Evolutionary conservation across 2,329 filamentous ascomycete genomes (phyloP), one percentile per base, ranked within the genome.

Genomic region (Trichoderma aggressivum): DNA sequence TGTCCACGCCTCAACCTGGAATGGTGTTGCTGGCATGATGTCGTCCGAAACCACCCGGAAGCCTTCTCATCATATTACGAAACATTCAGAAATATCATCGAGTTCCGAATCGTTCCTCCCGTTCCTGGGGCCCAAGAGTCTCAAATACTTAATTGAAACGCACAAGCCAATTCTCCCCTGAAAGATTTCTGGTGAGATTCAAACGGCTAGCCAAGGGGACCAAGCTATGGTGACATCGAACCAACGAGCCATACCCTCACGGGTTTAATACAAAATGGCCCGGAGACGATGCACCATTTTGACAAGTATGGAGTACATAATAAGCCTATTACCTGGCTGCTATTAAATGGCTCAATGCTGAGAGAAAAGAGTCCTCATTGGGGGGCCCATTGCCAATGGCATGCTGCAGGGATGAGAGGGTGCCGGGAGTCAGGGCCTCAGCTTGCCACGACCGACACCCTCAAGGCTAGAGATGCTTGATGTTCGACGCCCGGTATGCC

Each of bases 1-100:
- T 18, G 77, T 76, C 83, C 83, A 85, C 10, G 81, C 81, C 73
- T 84, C 83, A 3, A 75, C 78, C 71, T 82, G 80, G 70, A 84
- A 84, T 3, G 82, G 82, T 5, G 81, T 82, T n/a, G 78, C 77
- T 12, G 73, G 53, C 75, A 77, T 78, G 53, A 32, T 63, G 36
- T 39, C 30, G 58, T 61, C 32, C 32, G 10, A 39, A 32, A 6
- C 21, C 32, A 61, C 18, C 28, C 10, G 3, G 26, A 14, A 14
- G n/a, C 5, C n/a, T 39, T 61, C 3, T 39, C n/a, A 59, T 59
- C 28, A 14, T 18, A 34, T 59, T 24, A 56, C 0, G 14, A 30
- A 56, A 56, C 1, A 10, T 18, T 30, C 7, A 5, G 53, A 1
- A 56, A 14, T 7, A 30, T 11, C 12, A 2, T 12, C 8, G 24